These are phyloP conservation scores for Spirogloea muscicola DNA, from an alignment of 139 green algal species.

Conservation along the genomic window DNA sequence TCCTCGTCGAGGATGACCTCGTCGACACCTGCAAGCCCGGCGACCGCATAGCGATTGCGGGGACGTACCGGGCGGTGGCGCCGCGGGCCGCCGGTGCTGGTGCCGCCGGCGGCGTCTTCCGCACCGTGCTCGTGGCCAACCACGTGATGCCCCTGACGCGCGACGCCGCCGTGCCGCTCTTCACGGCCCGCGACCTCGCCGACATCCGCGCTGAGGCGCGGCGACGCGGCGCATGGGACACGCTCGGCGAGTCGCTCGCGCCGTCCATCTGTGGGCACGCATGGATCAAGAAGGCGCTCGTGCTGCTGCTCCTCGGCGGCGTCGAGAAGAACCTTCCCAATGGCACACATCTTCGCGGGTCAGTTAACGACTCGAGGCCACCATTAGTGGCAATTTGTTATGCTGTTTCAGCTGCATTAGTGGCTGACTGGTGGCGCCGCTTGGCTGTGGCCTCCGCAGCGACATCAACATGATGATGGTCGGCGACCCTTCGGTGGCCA, in stretches of 20 bases:
- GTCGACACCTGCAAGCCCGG: constrained; percentile 90
- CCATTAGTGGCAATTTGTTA: no score
- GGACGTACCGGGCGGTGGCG: constrained; percentile 87
- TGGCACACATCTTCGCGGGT: constrained; percentile 79
- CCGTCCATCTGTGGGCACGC: constrained; percentile 96
- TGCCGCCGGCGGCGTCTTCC: background rate
- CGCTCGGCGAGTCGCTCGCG: constrained; percentile 79
- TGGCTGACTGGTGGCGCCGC: no score
- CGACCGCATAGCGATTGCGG: constrained; percentile 80
- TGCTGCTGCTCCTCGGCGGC: constrained; percentile 70
- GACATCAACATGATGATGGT: constrained; percentile 96
- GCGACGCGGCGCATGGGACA: constrained; percentile 52
- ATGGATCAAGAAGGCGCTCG: constrained; percentile 83
- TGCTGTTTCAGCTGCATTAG: no score
- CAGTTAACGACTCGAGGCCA: no score
- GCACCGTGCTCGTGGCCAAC: constrained; percentile 52
- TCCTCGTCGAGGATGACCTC: constrained; percentile 69
- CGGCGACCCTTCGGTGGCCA: constrained; percentile 88
- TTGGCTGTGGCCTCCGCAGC: no score
- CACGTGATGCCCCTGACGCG: constrained; percentile 39
- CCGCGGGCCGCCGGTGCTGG: constrained; percentile 48
- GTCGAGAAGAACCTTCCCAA: constrained; percentile 63
- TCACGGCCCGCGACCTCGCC: constrained; percentile 43
- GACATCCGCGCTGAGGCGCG: constrained; percentile 51
- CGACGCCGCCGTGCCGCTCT: background rate